Evolutionary conservation across 768 basidiomycete genomes (phyloP).

Genomic region (Suillus clintonianus): DNA sequence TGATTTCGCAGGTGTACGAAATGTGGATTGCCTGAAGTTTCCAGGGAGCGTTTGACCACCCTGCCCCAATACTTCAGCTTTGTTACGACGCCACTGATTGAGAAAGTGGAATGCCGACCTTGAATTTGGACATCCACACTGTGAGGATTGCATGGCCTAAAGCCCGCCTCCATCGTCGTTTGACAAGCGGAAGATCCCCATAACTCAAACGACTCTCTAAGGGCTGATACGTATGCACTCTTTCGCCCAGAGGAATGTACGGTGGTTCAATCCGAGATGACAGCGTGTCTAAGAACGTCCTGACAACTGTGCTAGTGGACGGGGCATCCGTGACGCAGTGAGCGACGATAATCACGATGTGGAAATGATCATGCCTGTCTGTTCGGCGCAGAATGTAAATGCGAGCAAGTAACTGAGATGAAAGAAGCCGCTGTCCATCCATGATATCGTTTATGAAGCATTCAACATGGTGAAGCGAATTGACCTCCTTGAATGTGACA

Average conservation of each 20-base stretch:
- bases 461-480: conserved; percentile 38
- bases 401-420: conserved; percentile 42
- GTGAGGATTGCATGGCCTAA: conserved; percentile 40
- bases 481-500: conserved; percentile 33
- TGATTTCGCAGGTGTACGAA: conserved; percentile 43
- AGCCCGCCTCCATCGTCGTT: conserved; percentile 47
- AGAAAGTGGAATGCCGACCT: conserved; percentile 27
- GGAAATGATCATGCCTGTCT: conserved; percentile 39
- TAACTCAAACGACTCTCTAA: conserved; percentile 41
- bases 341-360: conserved; percentile 46
- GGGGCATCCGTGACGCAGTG: conserved; percentile 56
- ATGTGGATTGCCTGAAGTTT: conserved; percentile 35
- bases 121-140: conserved; percentile 33
- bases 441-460: conserved; percentile 33
- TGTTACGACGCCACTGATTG: not conserved
- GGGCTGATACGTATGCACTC: conserved; percentile 42
- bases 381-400: conserved; percentile 41
- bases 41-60: conserved; percentile 57
- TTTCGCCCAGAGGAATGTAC: conserved; percentile 29
- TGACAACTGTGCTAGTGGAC: conserved; percentile 42
- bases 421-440: conserved; percentile 38
- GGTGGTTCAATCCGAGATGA: conserved; percentile 9
- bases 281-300: conserved; percentile 46
- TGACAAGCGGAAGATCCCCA: conserved; percentile 32
- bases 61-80: conserved; percentile 27